Conservation (phyloP, 2,329 filamentous ascomycete genomes). For the Xylaria sp. region DNA sequence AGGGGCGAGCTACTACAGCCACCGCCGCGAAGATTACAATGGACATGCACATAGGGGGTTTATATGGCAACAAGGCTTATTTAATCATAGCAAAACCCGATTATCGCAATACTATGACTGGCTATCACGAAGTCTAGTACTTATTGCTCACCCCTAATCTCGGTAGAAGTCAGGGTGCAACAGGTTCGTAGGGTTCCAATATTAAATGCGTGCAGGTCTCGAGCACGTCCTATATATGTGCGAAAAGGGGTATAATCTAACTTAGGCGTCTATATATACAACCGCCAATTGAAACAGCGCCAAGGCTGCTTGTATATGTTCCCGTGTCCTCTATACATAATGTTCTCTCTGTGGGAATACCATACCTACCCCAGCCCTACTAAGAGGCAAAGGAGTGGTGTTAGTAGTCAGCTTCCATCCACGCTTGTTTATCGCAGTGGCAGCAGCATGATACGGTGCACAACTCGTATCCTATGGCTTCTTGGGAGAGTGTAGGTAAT, state of each 20-base stretch:
- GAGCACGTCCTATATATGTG: constrained; percentile 8
- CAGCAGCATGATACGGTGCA: not conserved
- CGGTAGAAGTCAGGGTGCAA: not conserved
- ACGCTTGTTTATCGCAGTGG: not conserved
- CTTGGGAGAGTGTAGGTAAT: not conserved
- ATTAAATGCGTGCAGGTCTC: not conserved
- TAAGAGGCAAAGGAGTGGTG: not conserved
- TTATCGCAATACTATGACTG: no score
- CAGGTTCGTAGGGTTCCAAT: no score
- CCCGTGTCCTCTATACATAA: constrained; percentile 8
- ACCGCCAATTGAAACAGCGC: not conserved
- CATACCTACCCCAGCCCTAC: not conserved
- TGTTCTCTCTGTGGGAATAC: not conserved
- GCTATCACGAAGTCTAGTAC: not conserved
- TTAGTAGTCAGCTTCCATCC: not conserved
- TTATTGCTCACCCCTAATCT: not conserved
- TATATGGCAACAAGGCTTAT: no score
- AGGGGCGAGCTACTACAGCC: no score
- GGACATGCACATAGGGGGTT: no score
- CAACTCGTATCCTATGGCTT: not conserved
- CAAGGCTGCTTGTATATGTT: constrained; percentile 2
- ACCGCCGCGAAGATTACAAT: no score
- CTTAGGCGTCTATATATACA: constrained; percentile 14
- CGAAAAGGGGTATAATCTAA: constrained; percentile 25
- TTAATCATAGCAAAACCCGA: no score